Evolutionary conservation across 495 filamentous ascomycete species (phyloP).

Genomic region (Penicillium mononematosum): DNA sequence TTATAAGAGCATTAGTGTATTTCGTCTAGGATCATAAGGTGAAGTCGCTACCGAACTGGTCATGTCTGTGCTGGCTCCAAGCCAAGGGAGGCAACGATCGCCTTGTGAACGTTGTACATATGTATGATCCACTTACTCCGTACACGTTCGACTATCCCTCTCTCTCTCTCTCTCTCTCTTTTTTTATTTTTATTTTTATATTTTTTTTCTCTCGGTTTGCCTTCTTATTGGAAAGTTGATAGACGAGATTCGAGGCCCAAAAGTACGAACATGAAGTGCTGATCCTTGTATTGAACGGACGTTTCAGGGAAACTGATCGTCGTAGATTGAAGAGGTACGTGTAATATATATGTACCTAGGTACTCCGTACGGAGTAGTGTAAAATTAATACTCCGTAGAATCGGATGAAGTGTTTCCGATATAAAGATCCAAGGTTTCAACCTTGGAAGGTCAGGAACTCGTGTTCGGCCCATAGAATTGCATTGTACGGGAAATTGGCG

Average conservation of each 20-base stretch:
- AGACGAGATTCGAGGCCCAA: background rate
- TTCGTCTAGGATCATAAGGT: background rate
- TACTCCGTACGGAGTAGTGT: too few species aligned
- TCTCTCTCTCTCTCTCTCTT: too few species aligned
- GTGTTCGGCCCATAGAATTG: background rate
- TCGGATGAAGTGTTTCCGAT: too few species aligned
- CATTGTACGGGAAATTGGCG: too few species aligned
- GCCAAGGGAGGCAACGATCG: background rate
- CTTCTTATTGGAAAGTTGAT: background rate
- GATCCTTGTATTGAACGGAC: slow-evolving; percentile 23
- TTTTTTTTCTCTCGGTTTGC: too few species aligned
- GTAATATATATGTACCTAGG: too few species aligned
- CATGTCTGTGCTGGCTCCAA: background rate
- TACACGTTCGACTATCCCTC: background rate
- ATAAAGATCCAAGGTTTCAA: too few species aligned
- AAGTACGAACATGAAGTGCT: slow-evolving; percentile 2
- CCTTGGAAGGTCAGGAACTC: background rate
- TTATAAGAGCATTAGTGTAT: background rate
- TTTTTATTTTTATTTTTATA: too few species aligned
- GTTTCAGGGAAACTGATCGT: slow-evolving; percentile 29
- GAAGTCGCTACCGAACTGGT: background rate
- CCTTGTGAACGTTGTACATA: background rate
- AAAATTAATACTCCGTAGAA: too few species aligned
- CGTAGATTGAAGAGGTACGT: background rate
- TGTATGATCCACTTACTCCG: background rate